Base-by-base conservation (phyloP, 2,329 filamentous ascomycete species). In the Alternaria arborescens region DNA sequence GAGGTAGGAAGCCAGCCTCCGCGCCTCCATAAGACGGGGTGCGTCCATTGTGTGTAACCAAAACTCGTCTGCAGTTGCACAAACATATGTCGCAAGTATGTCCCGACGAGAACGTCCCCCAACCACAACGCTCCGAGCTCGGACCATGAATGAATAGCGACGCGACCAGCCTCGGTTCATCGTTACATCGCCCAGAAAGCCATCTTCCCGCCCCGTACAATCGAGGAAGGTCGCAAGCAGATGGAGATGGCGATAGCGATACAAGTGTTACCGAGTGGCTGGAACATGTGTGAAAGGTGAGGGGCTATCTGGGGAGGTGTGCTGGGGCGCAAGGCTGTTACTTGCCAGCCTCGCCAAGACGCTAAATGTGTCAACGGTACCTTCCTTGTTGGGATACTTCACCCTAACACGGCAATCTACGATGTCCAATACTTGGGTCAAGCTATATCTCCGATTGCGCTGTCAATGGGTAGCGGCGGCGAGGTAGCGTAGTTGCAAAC, bases 401-500 rank as follows among this genome's bases (percentile, higher is more conserved):
- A 58, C 63, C 65, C 64, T 67, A 69, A 68, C 64, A 65, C 55
- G 63, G 66, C 64, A 66, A 65, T 64, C 64, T 67, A 68, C 47
- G 46, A 60, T 58, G 58, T 60, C 70, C 70, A 68, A 67, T 66
- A 60, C 58, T 64, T 50, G 60, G 58, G 47, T 36, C 48, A 54
- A 52, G 62, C 58, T 66, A 67, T 72, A 71, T 71, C 66, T 69
- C 68, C 66, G 66, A 68, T 57, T 62, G 56, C 69, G 69, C 69
- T 72, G 55, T 60, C 57, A 44, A 60, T 61, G 59, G 66, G 67
- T 57, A 36, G 62, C 61, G 53, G 65, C 60, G 64, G 66, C 64
- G 60, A 58, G 60, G 62, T 47, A 57, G 46, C 57, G 42, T 51
- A 41, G 47, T 38, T 43, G 56, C 51, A 50, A 34, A 46, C 58